phyloP scores from a whole-genome alignment of 179 eudicot genomes.

The Silene noctiflora region DNA sequence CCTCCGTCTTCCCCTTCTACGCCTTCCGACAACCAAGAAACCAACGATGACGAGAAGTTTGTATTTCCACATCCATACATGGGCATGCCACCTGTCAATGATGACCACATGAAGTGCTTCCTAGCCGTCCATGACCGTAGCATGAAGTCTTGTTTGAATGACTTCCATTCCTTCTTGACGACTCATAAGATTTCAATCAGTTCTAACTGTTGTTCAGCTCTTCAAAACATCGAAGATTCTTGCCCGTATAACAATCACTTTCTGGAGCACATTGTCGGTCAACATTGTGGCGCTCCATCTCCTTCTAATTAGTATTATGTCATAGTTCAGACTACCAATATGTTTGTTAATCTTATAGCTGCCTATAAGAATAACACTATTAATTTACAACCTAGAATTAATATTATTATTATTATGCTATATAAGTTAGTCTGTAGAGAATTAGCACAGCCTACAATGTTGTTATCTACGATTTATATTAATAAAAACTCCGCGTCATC shows the following conservation, averaged over 20 bases:
- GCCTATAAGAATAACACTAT: too few species aligned
- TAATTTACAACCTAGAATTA: too few species aligned
- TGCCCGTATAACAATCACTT: slow-evolving; percentile 9
- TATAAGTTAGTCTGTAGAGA: background rate
- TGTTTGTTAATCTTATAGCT: too few species aligned
- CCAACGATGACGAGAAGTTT: background rate
- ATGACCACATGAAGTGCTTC: slow-evolving; percentile 12
- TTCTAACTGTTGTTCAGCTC: slow-evolving; percentile 6
- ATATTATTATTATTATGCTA: background rate
- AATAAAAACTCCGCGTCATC: background rate
- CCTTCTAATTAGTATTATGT: slow-evolving; percentile 7
- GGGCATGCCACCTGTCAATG: slow-evolving; percentile 4
- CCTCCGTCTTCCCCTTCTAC: slow-evolving; percentile 4
- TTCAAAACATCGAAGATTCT: slow-evolving; percentile 6
- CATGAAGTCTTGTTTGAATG: slow-evolving; percentile 4
- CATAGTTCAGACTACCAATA: slow-evolving; percentile 1
- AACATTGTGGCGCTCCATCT: slow-evolving; percentile 1
- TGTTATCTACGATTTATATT: background rate
- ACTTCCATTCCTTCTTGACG: slow-evolving; percentile 14
- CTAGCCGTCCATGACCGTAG: background rate
- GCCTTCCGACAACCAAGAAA: background rate
- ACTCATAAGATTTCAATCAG: slow-evolving; percentile 5
- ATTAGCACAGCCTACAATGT: background rate
- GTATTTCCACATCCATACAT: slow-evolving; percentile 3
- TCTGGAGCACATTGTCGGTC: background rate